phyloP scores from a whole-genome alignment of 495 filamentous ascomycete species.

The Hypoxylon rickii region DNA sequence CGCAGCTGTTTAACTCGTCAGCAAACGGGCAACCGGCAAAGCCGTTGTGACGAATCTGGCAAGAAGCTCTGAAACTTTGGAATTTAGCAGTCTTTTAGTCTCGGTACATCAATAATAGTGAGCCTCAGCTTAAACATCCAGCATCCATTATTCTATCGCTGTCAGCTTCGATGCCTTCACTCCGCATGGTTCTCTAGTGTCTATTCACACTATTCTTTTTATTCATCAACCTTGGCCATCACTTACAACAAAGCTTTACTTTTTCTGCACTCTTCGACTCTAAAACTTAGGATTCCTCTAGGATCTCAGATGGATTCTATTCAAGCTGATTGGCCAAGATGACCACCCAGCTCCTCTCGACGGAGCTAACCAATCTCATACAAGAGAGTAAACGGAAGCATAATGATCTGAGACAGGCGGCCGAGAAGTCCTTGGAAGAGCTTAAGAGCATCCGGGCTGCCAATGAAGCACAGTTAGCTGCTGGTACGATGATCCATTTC shows the following conservation, averaged over 20 bases:
- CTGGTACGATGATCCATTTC: constrained; percentile 59
- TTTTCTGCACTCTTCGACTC: neutral
- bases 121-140: too few species aligned
- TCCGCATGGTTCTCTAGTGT: too few species aligned
- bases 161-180: too few species aligned
- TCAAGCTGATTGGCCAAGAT: constrained; percentile 60
- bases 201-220: too few species aligned
- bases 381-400: constrained; percentile 96
- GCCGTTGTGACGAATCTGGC: constrained; percentile 40
- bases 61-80: constrained; percentile 23
- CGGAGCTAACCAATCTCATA: constrained; percentile 88
- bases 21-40: constrained; percentile 1
- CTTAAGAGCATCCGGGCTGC: constrained; percentile 77
- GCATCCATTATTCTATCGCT: too few species aligned
- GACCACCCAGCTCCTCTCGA: constrained; percentile 88
- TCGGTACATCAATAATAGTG: too few species aligned
- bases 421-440: constrained; percentile 91
- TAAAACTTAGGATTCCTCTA: neutral
- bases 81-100: neutral
- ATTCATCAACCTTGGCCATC: too few species aligned
- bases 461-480: constrained; percentile 80
- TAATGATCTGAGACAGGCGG: constrained; percentile 84
- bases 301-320: constrained; percentile 34
- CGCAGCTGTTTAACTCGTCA: too few species aligned
- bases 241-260: too few species aligned